Percentiles rank a stretch among this genome's conserved stretches.
Conservation (phyloP, 2,329 filamentous ascomycete species). For the Fusarium sororula region DNA sequence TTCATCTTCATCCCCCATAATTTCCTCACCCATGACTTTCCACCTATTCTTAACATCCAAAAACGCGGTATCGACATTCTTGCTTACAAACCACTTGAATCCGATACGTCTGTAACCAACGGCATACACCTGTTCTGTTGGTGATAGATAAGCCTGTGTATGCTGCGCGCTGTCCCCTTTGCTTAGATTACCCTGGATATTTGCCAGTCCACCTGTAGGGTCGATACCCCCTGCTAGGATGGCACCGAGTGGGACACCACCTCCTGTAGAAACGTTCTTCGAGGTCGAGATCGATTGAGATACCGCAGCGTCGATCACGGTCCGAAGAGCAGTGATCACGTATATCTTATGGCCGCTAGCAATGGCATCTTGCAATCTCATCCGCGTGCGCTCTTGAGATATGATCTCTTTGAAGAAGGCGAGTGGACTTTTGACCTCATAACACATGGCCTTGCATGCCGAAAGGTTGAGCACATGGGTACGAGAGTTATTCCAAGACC, state of each 20-base stretch:
- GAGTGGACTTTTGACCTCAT: background rate
- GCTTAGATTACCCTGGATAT: background rate
- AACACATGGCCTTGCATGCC: background rate
- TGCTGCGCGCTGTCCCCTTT: background rate
- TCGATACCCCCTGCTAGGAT: background rate
- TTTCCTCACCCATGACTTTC: background rate
- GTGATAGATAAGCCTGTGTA: background rate
- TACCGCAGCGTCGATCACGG: background rate
- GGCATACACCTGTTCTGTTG: background rate
- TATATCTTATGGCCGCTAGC: background rate
- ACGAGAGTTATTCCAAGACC: rapidly evolving
- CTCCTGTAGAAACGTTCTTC: background rate
- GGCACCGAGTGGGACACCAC: background rate
- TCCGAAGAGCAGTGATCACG: background rate
- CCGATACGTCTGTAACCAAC: background rate
- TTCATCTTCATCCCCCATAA: background rate
- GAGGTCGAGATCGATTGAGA: background rate
- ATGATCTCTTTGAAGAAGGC: background rate
- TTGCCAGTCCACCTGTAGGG: background rate
- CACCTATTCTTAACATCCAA: background rate
- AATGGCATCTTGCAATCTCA: background rate
- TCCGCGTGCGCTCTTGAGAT: background rate
- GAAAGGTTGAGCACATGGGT: background rate
- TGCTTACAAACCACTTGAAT: background rate
- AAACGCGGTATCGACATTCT: background rate